Percentiles rank a stretch among this genome's conserved stretches.
Conservation (phyloP, 164 flowering plant genomes). For the Macadamia integrifolia region DNA sequence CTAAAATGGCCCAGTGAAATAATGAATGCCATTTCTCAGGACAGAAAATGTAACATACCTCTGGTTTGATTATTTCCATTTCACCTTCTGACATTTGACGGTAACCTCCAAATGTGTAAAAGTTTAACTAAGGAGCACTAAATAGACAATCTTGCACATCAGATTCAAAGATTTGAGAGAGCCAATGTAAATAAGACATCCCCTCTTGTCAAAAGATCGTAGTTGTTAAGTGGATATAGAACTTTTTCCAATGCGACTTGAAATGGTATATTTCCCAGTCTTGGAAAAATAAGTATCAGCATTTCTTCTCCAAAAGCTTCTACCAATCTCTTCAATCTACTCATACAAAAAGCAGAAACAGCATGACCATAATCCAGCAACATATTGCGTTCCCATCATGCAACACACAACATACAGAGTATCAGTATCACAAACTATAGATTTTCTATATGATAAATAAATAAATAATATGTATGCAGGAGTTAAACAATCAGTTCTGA, state of each 20-base stretch:
- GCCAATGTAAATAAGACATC: conserved; percentile 7
- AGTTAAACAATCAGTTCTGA: not conserved
- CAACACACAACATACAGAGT: conserved; percentile 1
- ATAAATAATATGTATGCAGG: not conserved
- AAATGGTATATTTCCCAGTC: conserved; percentile 11
- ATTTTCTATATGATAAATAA: not conserved
- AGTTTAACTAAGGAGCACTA: not conserved
- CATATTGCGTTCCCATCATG: not conserved
- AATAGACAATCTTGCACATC: conserved; percentile 5
- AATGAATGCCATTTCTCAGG: not conserved
- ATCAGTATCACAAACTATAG: not conserved
- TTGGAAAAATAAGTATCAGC: conserved; percentile 10
- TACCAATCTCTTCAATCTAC: conserved; percentile 1
- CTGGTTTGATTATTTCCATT: conserved; percentile 51
- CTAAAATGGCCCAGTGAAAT: not conserved
- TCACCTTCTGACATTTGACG: conserved; percentile 47
- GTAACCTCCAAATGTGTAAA: conserved; percentile 8
- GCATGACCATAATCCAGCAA: conserved; percentile 2
- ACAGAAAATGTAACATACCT: conserved; percentile 30
- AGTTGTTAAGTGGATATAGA: conserved; percentile 2
- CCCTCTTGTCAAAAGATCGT: conserved; percentile 9
- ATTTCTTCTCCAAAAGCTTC: conserved; percentile 14
- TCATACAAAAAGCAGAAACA: not conserved
- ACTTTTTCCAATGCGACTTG: conserved; percentile 10
- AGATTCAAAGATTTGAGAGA: conserved; percentile 10